Conservation (phyloP, 805 yeast genomes). For the Candida wancherniae region DNA sequence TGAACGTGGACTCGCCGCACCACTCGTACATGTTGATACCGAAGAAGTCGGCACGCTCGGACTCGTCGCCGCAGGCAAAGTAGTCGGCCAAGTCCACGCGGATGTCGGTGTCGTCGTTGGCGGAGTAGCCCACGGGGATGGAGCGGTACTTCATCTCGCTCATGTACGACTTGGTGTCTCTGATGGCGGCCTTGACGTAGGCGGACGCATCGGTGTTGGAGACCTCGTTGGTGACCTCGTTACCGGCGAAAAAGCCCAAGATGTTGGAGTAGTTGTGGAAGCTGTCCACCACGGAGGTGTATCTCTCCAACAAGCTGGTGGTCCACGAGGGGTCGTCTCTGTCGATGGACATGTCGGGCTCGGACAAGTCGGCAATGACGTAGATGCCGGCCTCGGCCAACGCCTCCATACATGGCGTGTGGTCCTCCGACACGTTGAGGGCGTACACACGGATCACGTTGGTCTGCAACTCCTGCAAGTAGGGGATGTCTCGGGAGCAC, state of each 20-base stretch:
- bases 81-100: constrained; percentile 68
- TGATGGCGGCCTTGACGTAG: constrained; percentile 75
- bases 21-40: constrained; percentile 89
- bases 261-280: constrained; percentile 68
- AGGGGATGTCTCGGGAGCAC: constrained; percentile 73
- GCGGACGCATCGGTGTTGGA: constrained; percentile 73
- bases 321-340: constrained; percentile 63
- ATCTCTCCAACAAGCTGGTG: constrained; percentile 57
- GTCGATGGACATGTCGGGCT: constrained; percentile 60
- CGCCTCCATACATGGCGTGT: constrained; percentile 61
- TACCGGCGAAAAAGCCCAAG: constrained; percentile 82
- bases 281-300: constrained; percentile 63
- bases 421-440: constrained; percentile 58
- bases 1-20: constrained; percentile 66
- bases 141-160: constrained; percentile 52
- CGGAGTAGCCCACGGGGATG: constrained; percentile 80
- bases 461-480: constrained; percentile 55
- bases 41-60: constrained; percentile 69
- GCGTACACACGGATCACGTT: constrained; percentile 77
- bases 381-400: constrained; percentile 84
- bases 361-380: constrained; percentile 81
- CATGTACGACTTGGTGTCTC: constrained; percentile 72
- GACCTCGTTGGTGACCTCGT: constrained; percentile 68
- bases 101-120: constrained; percentile 67
- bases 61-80: constrained; percentile 68